Base-by-base conservation (phyloP, 176 grass and related monocot species). In the Oryza brachyantha region DNA sequence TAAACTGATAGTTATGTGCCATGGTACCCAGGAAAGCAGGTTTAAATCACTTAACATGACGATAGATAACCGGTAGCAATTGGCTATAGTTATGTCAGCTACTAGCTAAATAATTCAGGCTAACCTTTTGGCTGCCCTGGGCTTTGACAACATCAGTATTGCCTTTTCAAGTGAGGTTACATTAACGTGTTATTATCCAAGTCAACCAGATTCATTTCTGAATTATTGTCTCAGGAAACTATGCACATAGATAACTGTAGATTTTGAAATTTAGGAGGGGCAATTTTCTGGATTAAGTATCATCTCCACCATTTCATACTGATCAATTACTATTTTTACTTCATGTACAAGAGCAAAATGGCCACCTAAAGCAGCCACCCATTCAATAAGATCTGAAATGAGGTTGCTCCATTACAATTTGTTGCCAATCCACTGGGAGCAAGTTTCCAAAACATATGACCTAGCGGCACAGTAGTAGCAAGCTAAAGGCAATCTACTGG, bases 301-400 rank as follows among this genome's bases (percentile, higher is more conserved):
- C 39, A 22, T 4, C 12, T 73, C 21, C 21, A 45, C 32, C 14
- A 31, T 59, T 25, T 12, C 31, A 66, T 77, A 27, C 72, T 57
- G 59, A 21, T 63, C 50, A 52, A 69, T 40, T 25, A 38, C 5
- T 5, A 17, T n/a, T 73, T 59, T 50, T 66, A 82, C 11, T 67
- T 72, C 31, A 42, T 52, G 37, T 3, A 3, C 13, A 68, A 64
- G 35, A 75, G 22, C 24, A 81, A 61, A 13, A 26, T n/a, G 26
- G 13, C 29, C 25, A 32, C 31, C 50, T n/a, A 74, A 68, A 79
- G 32, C 39, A 83, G 77, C 25, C 35, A 66, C 37, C 13, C 61
- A 36, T 31, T 45, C 37, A 7, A 59, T 48, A 61, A 62, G 64
- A 71, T 57, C 25, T 73, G 38, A 35, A 74, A 57, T 24, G 43